phyloP scores from a whole-genome alignment of 176 grass and related monocot species.

The Raddia distichophylla region DNA sequence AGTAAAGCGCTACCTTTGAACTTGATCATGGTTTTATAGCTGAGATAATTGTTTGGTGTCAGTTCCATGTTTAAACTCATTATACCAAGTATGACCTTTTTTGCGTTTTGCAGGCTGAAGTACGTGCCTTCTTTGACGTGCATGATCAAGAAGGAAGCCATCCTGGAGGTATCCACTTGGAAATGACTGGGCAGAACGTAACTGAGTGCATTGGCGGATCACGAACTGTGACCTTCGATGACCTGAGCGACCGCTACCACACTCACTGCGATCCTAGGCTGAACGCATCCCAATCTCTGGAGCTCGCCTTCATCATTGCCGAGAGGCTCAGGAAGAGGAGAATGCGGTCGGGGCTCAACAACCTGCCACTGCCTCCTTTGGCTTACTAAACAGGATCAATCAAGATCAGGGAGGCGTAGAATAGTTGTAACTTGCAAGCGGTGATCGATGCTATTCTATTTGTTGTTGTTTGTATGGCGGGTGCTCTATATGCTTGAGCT shows the following conservation, averaged over 20 bases:
- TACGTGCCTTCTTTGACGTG: slow-evolving; percentile 88
- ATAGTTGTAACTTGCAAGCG: slow-evolving; percentile 42
- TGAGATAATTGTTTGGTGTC: slow-evolving; percentile 12
- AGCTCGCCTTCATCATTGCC: slow-evolving; percentile 87
- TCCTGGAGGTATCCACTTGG: slow-evolving; percentile 89
- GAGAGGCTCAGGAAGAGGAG: slow-evolving; percentile 92
- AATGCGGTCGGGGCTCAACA: slow-evolving; percentile 52
- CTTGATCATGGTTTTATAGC: neutral
- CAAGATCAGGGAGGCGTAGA: slow-evolving; percentile 26
- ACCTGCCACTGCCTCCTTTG: slow-evolving; percentile 64
- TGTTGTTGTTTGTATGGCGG: slow-evolving; percentile 51
- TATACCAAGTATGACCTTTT: slow-evolving; percentile 24
- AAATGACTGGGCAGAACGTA: slow-evolving; percentile 96
- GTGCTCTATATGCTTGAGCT: slow-evolving; percentile 47
- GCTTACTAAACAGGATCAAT: slow-evolving; percentile 54
- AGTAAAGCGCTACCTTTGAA: neutral
- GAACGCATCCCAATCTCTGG: slow-evolving; percentile 85
- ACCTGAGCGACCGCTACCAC: slow-evolving; percentile 83
- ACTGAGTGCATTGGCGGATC: slow-evolving; percentile 95
- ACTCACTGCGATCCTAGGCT: slow-evolving; percentile 94
- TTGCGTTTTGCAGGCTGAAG: slow-evolving; percentile 64
- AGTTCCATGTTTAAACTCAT: neutral
- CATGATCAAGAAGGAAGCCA: slow-evolving; percentile 95
- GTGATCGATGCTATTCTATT: slow-evolving; percentile 45
- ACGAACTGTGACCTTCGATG: slow-evolving; percentile 87